phyloP scores from a whole-genome alignment of 768 basidiomycete species.

The Trametopsis cervina region DNA sequence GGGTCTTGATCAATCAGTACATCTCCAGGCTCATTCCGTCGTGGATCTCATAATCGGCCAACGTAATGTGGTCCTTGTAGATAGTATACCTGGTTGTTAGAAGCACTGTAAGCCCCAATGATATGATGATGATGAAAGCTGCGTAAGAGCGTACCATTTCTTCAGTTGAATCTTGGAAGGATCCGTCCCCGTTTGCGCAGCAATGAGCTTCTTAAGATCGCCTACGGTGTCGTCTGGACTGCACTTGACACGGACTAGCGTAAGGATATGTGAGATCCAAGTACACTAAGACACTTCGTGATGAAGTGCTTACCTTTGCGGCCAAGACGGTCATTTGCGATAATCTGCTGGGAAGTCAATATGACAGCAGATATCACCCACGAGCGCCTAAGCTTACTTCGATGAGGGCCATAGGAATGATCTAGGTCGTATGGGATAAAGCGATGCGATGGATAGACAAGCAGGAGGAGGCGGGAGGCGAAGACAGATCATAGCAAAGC shows the following conservation, averaged over 20 bases:
- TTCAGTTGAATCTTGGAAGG: slow-evolving; percentile 82
- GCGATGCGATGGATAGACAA: neutral
- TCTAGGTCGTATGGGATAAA: too few species aligned
- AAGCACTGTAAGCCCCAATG: neutral
- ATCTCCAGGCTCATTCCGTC: slow-evolving; percentile 93
- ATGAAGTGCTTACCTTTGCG: slow-evolving; percentile 62
- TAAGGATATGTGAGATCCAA: neutral
- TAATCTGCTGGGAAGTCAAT: slow-evolving; percentile 58
- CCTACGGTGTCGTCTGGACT: slow-evolving; percentile 94
- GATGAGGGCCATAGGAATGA: slow-evolving; percentile 26
- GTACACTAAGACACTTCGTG: neutral
- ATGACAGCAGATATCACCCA: neutral
- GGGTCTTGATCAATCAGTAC: slow-evolving; percentile 44
- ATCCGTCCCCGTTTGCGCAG: slow-evolving; percentile 91
- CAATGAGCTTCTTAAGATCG: slow-evolving; percentile 95
- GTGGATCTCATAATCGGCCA: slow-evolving; percentile 87
- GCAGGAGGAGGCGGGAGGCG: neutral
- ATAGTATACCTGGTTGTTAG: slow-evolving; percentile 70
- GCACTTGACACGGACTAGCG: slow-evolving; percentile 88
- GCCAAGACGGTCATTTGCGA: slow-evolving; percentile 93
- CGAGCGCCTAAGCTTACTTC: slow-evolving; percentile 18
- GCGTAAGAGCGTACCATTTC: slow-evolving; percentile 70
- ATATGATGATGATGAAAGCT: neutral
- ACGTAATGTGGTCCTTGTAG: slow-evolving; percentile 95
- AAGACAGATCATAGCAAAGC: neutral